These are phyloP conservation scores for Nemania diffusa DNA, from an alignment of 2,329 filamentous ascomycete genomes.

Conservation along the genomic window DNA sequence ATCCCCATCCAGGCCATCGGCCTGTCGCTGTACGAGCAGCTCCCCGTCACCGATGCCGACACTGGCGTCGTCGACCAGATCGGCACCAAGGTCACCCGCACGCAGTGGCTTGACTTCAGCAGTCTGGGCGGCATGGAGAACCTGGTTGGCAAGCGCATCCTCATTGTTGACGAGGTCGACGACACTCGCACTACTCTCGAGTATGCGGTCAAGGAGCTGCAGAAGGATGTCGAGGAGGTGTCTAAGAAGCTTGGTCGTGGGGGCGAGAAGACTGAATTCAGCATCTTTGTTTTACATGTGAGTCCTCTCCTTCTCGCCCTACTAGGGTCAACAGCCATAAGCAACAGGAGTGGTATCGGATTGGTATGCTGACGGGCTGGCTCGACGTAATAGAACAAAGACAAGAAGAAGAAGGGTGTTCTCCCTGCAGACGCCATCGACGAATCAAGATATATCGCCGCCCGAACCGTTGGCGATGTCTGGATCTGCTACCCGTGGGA, in stretches of 20 bases:
- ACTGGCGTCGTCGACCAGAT: conserved; percentile 73
- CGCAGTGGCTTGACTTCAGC: conserved; percentile 95
- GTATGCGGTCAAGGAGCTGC: conserved; percentile 80
- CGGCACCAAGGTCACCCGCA: conserved; percentile 94
- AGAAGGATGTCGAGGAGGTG: conserved; percentile 89
- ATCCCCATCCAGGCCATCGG: conserved; percentile 99
- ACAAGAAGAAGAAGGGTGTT: conserved; percentile 92
- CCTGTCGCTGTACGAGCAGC: conserved; percentile 93
- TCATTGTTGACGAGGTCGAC: conserved; percentile 89
- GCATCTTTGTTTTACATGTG: conserved; percentile 94
- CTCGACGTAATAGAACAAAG: conserved; percentile 77
- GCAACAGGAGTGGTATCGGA: background rate
- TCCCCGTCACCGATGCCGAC: conserved; percentile 66
- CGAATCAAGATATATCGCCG: conserved; percentile 80
- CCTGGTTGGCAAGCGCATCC: conserved; percentile 81
- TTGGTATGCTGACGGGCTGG: conserved; percentile 7
- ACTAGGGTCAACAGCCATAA: background rate
- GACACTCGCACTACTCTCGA: conserved; percentile 84
- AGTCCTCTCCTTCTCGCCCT: conserved; percentile 49
- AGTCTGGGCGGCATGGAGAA: conserved; percentile 75
- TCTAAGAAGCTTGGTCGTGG: conserved; percentile 76
- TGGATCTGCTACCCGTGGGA: conserved; percentile 99
- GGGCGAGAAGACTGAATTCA: conserved; percentile 83
- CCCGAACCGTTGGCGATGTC: conserved; percentile 87
- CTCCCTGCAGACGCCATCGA: conserved; percentile 82